phyloP scores from a whole-genome alignment of 2,329 filamentous ascomycete species.

The Arachnomyces sp. region DNA sequence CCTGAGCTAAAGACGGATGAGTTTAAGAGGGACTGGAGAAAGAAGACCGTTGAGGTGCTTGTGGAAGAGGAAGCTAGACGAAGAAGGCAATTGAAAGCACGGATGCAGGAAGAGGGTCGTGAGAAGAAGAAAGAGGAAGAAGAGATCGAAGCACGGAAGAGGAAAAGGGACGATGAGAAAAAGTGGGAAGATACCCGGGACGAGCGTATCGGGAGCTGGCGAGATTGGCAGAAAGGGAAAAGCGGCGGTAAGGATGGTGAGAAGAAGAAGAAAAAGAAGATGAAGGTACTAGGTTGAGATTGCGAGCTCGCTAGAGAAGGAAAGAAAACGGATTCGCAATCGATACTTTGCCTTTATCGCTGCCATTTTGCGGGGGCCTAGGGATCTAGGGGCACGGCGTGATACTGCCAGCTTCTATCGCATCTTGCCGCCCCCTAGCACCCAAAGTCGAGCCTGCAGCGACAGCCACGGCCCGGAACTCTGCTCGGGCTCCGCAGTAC shows the following conservation, averaged over 20 bases:
- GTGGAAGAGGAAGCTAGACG: conserved; percentile 86
- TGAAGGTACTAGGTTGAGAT: conserved; percentile 40
- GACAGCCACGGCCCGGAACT: too few relatives aligned
- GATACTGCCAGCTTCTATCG: too few relatives aligned
- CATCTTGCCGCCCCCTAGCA: too few relatives aligned
- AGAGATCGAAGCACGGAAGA: conserved; percentile 69
- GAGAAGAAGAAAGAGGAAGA: conserved; percentile 80
- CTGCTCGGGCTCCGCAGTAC: too few relatives aligned
- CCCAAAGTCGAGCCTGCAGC: too few relatives aligned
- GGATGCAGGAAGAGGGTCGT: conserved; percentile 92
- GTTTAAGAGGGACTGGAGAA: conserved; percentile 78
- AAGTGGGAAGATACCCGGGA: conserved; percentile 93
- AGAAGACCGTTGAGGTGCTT: conserved; percentile 82
- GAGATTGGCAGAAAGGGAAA: conserved; percentile 72
- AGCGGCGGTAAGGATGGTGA: conserved; percentile 37
- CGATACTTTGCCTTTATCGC: too few relatives aligned
- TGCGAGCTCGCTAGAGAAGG: neutral
- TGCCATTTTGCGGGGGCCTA: too few relatives aligned
- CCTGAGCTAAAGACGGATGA: conserved; percentile 71
- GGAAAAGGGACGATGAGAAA: conserved; percentile 85
- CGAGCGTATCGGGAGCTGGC: conserved; percentile 86
- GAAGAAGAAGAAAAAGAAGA: conserved; percentile 56
- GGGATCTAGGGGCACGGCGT: too few relatives aligned
- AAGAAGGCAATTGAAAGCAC: conserved; percentile 77
- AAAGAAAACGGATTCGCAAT: too few relatives aligned